Evolutionary conservation across 306 rosid species (phyloP), one percentile per base, ranked within the genome.

Genomic region (Fagus sylvatica): DNA sequence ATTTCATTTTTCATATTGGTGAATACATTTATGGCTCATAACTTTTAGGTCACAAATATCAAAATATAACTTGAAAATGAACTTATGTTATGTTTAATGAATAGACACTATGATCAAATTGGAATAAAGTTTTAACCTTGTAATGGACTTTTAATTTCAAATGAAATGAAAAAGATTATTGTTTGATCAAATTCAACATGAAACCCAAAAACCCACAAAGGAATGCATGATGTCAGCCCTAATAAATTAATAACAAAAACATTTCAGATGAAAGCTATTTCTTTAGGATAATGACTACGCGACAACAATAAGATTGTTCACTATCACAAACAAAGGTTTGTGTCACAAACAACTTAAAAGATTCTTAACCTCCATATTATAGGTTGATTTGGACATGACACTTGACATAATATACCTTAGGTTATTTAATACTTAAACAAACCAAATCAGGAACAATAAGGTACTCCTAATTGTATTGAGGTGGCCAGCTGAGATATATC

Each of bases 301-400:
- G 73, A 76, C 67, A 30, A 16, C 73, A 13, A 7, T 34, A 53
- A 2, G 82, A 73, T 62, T 8, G 74, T 40, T 75, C 78, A 64
- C 74, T 40, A 37, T 48, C 46, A 17, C 54, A 59, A 67, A 46
- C 55, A 64, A 67, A 10, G 32, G 6, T 9, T 37, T 53, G 49
- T 39, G 59, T 19, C 48, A 55, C 39, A 15, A 42, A 19, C 53
- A 39, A 67, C 11, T n/a, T 59, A 34, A 76, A 69, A 54, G 55
- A 42, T 70, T 51, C 69, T 36, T 57, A 73, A 77, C 57, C 68
- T 57, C 40, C 40, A 67, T 76, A 13, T 46, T 2, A 46, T 36
- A 55, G 72, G 56, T 69, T 77, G 82, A 73, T 73, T 64, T 64
- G 41, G 81, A 76, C 75, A 66, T 62, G 48, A 34, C 46, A 65